Conservation (phyloP, 179 eudicot species). For the Beta macrorhiza region DNA sequence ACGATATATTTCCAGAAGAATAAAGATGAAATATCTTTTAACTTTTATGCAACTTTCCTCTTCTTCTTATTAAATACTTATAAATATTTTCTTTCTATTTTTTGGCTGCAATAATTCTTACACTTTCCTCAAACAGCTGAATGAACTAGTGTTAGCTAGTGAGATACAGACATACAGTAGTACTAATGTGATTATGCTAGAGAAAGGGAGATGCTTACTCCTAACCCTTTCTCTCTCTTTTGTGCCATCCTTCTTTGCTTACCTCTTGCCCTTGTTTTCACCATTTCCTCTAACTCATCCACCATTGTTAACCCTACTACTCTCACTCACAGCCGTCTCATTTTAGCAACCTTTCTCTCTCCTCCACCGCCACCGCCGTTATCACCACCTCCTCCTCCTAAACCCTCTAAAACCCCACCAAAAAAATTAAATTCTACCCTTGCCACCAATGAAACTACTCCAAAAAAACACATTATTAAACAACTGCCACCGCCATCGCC, state of each 20-base stretch:
- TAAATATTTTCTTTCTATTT: too few species aligned
- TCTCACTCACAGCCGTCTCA: not conserved
- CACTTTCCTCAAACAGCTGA: not conserved
- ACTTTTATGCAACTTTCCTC: too few species aligned
- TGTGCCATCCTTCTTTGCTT: slow-evolving; percentile 65
- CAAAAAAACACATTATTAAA: not conserved
- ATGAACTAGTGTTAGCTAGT: not conserved
- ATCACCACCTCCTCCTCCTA: not conserved
- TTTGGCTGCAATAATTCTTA: not conserved
- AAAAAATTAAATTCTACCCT: too few species aligned
- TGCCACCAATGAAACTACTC: not conserved
- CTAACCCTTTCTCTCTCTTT: slow-evolving; percentile 60
- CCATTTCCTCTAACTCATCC: slow-evolving; percentile 26
- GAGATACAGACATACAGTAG: not conserved
- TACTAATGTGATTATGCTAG: not conserved
- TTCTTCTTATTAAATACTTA: too few species aligned
- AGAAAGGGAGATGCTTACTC: slow-evolving; percentile 46
- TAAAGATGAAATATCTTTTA: too few species aligned
- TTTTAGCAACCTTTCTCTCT: not conserved
- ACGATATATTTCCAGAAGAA: too few species aligned
- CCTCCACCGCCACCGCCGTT: not conserved
- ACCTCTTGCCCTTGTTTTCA: slow-evolving; percentile 60
- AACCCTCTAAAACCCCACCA: too few species aligned
- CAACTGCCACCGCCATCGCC: not conserved
- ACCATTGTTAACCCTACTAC: not conserved